phyloP scores from a whole-genome alignment of 495 filamentous ascomycete genomes.

The Beverwykella pulmonaria region DNA sequence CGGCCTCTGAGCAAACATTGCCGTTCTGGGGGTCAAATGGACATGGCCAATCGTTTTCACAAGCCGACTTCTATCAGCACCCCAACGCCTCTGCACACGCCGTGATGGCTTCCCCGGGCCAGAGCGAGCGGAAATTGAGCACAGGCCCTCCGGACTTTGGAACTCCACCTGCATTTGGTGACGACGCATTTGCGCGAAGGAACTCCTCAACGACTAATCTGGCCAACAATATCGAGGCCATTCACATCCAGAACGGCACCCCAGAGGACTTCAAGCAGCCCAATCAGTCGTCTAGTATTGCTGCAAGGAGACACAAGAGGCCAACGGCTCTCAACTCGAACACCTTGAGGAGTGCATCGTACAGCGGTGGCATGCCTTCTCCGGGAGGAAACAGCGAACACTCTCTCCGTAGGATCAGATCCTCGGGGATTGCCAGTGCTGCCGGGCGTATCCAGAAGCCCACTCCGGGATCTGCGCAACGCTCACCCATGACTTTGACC shows the following conservation, averaged over 20 bases:
- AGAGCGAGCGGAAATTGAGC: conserved; percentile 28
- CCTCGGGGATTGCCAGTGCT: conserved; percentile 37
- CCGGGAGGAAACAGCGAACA: conserved; percentile 35
- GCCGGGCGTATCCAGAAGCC: conserved; percentile 47
- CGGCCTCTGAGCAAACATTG: conserved; percentile 27
- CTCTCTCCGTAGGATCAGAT: conserved; percentile 46
- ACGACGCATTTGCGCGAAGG: conserved; percentile 34
- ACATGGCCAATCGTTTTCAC: conserved; percentile 27
- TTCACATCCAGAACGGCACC: conserved; percentile 32
- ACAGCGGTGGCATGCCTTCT: conserved; percentile 42
- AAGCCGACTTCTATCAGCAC: conserved; percentile 36
- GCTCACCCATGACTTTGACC: conserved; percentile 44
- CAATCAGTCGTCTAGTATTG: conserved; percentile 42
- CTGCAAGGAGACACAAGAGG: conserved; percentile 42
- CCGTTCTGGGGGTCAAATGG: conserved; percentile 25
- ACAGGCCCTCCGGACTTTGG: conserved; percentile 25
- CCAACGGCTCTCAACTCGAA: conserved; percentile 42
- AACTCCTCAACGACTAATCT: conserved; percentile 40
- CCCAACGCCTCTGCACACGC: conserved; percentile 33
- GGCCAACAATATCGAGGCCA: conserved; percentile 31
- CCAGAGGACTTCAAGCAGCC: conserved; percentile 43
- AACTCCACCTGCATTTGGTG: conserved; percentile 7
- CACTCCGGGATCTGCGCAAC: conserved; percentile 44
- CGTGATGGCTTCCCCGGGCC: conserved; percentile 28
- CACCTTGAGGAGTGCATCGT: conserved; percentile 46